Base-by-base conservation (phyloP, 1,284 basidiomycete genomes). In the Cystobasidiaceae sp. region DNA sequence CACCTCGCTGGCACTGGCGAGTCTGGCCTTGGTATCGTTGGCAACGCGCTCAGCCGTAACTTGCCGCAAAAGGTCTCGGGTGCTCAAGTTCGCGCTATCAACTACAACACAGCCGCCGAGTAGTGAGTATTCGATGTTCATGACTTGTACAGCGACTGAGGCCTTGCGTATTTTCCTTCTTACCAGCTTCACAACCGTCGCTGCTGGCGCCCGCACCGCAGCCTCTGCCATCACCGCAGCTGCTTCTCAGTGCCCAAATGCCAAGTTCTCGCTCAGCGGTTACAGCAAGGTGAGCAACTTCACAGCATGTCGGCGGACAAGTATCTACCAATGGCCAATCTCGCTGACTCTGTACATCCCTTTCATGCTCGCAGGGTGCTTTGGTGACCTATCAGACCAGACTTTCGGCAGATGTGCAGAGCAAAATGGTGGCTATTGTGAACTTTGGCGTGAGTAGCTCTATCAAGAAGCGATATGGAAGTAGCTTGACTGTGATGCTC, bases 1-100 rank as follows among this genome's bases (percentile, higher is more conserved):
- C 60, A 62, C 28, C 32, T 34, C 25, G 63, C 63, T 43, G 63
- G 55, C 21, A 66, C 63, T 17, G 43, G 55, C 23, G 63, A 66
- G 39, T 39, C 13, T 37, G 63, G 56, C 4, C 30, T 58, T 11
- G 63, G 63, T n/a, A 48, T 58, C 44, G 55, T 66, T 6, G 63
- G 63, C 17, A 57, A 58, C 44, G 55, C 63, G n/a, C 37, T 66
- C 4, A 23, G 15, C 19, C 34, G 32, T 23, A 39, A 21, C 17
- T 46, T 66, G 8, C 45, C 56, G 9, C 8, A 28, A 32, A 23
- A 23, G 8, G 54, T 57, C 7, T 25, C 55, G 33, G 63, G 63
- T 9, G 54, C 63, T 51, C 30, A 25, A 3, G 54, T 66, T n/a
- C 34, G 44, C 9, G 55, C 63, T 33, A 44, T 66, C 46, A 51